Base-by-base conservation (phyloP, 305 asterid genomes). In the Andrographis paniculata region DNA sequence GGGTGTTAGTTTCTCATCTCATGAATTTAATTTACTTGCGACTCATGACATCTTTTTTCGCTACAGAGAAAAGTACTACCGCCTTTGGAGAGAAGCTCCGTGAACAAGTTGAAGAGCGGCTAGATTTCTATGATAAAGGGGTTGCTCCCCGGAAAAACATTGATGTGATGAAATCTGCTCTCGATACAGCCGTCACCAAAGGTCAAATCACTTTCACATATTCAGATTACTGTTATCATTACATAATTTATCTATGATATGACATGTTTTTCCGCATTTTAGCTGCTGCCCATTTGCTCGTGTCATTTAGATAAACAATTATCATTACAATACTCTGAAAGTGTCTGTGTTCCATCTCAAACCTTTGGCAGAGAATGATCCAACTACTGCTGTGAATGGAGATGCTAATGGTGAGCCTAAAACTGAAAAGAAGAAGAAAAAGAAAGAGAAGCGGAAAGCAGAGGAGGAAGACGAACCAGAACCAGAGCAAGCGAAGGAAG, bases 61-160 rank as follows among this genome's bases (percentile, higher is more conserved):
- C 45, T 55, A 28, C 77, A 89, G 98, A 89, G 11, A 78, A 74
- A 48, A 86, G 50, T 41, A 82, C 98, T 37, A 70, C 75, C 47
- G 59, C 84, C 37, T 89, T 71, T 55, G 98, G 98, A 17, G 96
- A 86, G 68, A 86, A 89, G 57, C 96, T 89, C 36, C 93, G 96
- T 28, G 94, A 89, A 71, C 98, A 89, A 74, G 98, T 89, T 48
- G 98, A 89, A 67, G 98, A 89, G 65, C 63, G 98, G 6, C 94
- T 89, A 1, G 96, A 89, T 41, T 89, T 89, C 45, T 89, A 89
- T 44, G 96, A 86, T 57, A 86, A 86, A 72, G 98, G 98, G 21
- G 95, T 86, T 59, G 98, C 98, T 52, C 95, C 96, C 41, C 88
- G 93, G 23, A 89, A 89, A 65, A 89, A 89, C 74, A 66, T 86